These are phyloP conservation scores for Cercospora zeina DNA, from an alignment of 2,329 filamentous ascomycete genomes.

Conservation along the genomic window DNA sequence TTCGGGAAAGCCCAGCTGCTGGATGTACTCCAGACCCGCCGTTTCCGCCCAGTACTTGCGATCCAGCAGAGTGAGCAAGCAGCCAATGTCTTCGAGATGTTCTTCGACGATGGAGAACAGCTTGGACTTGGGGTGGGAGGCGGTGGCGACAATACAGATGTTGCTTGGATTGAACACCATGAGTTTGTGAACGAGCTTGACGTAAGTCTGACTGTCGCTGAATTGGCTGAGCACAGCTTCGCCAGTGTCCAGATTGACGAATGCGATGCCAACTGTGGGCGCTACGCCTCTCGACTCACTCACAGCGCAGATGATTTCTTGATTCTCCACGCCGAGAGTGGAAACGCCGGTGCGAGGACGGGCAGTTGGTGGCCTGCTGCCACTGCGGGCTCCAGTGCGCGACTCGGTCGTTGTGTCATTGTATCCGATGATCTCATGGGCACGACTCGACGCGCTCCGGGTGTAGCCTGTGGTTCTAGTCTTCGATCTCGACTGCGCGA, in stretches of 20 bases:
- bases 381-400: constrained; percentile 29
- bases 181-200: constrained; percentile 83
- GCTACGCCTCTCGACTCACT: constrained; percentile 85
- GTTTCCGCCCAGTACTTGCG: constrained; percentile 82
- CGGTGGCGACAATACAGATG: constrained; percentile 73
- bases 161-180: constrained; percentile 75
- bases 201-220: constrained; percentile 88
- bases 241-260: constrained; percentile 81
- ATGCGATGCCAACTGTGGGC: constrained; percentile 74
- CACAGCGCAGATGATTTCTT: constrained; percentile 83
- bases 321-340: constrained; percentile 58
- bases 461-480: constrained; percentile 11
- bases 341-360: constrained; percentile 58
- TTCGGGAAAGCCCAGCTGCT: constrained; percentile 73
- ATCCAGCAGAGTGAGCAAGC: constrained; percentile 63
- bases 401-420: constrained; percentile 31
- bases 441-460: constrained; percentile 17
- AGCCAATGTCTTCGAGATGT: constrained; percentile 62
- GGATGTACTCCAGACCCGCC: constrained; percentile 73
- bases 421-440: constrained; percentile 25
- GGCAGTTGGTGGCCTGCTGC: constrained; percentile 34
- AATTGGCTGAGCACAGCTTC: constrained; percentile 87
- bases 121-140: constrained; percentile 70
- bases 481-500: neutral
- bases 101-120: constrained; percentile 73